Evolutionary conservation across 495 filamentous ascomycete genomes (phyloP).

Genomic region (Xylaria palmicola): DNA sequence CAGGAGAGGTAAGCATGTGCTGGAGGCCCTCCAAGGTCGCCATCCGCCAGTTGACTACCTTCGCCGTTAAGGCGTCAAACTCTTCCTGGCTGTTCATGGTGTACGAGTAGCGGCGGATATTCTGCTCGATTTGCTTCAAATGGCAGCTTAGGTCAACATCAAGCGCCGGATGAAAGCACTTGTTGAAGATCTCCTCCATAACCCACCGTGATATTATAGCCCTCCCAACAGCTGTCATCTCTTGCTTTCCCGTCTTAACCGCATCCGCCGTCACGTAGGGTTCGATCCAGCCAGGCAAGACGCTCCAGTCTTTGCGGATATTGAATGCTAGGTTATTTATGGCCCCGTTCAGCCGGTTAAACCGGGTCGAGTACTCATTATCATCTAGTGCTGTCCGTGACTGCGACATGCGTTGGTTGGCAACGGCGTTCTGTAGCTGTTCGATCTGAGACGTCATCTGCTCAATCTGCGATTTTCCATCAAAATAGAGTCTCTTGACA

Average conservation of each 20-base stretch:
- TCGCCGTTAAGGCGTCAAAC: slow-evolving; percentile 80
- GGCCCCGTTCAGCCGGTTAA: slow-evolving; percentile 88
- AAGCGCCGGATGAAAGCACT: slow-evolving; percentile 86
- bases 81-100: slow-evolving; percentile 76
- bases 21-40: slow-evolving; percentile 89
- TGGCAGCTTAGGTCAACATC: slow-evolving; percentile 71
- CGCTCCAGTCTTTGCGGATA: slow-evolving; percentile 88
- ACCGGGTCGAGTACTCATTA: slow-evolving; percentile 87
- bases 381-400: slow-evolving; percentile 95
- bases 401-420: slow-evolving; percentile 90
- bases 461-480: slow-evolving; percentile 87
- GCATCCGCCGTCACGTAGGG: slow-evolving; percentile 81
- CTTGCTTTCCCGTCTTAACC: slow-evolving; percentile 76
- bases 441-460: slow-evolving; percentile 86
- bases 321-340: slow-evolving; percentile 94
- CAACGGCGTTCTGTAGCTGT: slow-evolving; percentile 91
- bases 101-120: slow-evolving; percentile 74
- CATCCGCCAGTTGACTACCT: slow-evolving; percentile 89
- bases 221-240: slow-evolving; percentile 95
- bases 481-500: slow-evolving; percentile 96
- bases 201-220: slow-evolving; percentile 89
- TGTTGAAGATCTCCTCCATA: slow-evolving; percentile 85
- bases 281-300: slow-evolving; percentile 74
- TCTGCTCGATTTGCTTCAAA: slow-evolving; percentile 85
- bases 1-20: slow-evolving; percentile 62